Evolutionary conservation across 2,329 filamentous ascomycete species (phyloP).

Genomic region (Trichoderma oligosporum): DNA sequence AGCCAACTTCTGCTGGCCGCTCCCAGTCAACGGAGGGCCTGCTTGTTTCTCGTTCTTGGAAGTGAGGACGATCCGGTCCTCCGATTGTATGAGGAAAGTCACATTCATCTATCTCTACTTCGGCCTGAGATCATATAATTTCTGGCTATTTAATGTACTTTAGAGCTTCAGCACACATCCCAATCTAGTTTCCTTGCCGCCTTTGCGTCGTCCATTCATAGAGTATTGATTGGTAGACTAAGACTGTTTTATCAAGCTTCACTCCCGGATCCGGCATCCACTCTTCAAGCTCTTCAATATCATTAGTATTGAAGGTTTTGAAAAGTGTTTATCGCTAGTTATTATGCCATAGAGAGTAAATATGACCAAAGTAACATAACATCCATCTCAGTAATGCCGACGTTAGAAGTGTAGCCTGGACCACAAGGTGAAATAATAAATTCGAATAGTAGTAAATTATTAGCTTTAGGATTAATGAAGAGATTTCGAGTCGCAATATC

Average conservation of each 20-base stretch:
- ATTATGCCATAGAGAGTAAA: constrained; percentile 38
- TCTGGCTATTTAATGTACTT: constrained; percentile 28
- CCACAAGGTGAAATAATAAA: constrained; percentile 27
- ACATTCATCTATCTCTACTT: not conserved
- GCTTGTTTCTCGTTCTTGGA: not conserved
- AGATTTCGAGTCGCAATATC: constrained; percentile 39
- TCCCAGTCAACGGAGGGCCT: not conserved
- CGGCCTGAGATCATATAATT: not conserved
- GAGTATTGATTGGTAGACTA: constrained; percentile 28
- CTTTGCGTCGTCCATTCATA: constrained; percentile 27
- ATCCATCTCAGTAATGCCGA: constrained; percentile 22
- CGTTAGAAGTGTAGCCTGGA: not conserved
- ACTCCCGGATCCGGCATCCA: constrained; percentile 35
- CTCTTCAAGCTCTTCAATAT: constrained; percentile 21
- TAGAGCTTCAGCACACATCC: constrained; percentile 21
- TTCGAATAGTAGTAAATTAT: constrained; percentile 36
- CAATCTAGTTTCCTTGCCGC: constrained; percentile 13
- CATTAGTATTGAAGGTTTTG: constrained; percentile 25
- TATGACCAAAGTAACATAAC: constrained; percentile 33
- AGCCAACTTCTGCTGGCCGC: not conserved
- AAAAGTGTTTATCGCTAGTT: constrained; percentile 28
- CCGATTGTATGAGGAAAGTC: not conserved
- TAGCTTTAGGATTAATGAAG: constrained; percentile 32
- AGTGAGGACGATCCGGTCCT: not conserved
- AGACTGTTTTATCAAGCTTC: constrained; percentile 31